Percentiles rank a stretch among this genome's conserved stretches.
These are phyloP conservation scores for Mortierella sp. DNA, from an alignment of 371 early-diverging fungal genomes.

Conservation along the genomic window DNA sequence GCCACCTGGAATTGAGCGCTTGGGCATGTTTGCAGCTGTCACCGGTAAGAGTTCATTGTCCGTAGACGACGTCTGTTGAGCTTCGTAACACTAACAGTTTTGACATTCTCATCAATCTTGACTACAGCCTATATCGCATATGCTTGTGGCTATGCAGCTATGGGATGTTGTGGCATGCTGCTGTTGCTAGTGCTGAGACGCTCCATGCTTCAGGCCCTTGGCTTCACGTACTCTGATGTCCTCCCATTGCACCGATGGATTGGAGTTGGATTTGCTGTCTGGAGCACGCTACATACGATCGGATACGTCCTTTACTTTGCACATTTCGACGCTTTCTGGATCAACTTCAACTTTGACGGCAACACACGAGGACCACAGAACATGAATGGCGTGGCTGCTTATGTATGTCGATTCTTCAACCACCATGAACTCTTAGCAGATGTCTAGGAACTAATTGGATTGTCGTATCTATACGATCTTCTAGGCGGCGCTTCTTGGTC, in stretches of 20 bases:
- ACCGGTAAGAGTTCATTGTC: conserved; percentile 15
- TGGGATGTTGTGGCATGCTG: conserved; percentile 35
- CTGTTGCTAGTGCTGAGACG: conserved; percentile 33
- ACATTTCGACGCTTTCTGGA: conserved; percentile 30
- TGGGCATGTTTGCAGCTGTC: conserved; percentile 21
- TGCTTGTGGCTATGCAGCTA: conserved; percentile 38
- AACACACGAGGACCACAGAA: conserved; percentile 43
- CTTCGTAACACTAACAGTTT: background rate
- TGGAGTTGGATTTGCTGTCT: conserved; percentile 29
- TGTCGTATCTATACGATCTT: too few species aligned
- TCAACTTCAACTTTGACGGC: conserved; percentile 42
- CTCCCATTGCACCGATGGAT: conserved; percentile 41
- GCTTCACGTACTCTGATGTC: conserved; percentile 41
- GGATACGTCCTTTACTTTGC: conserved; percentile 34
- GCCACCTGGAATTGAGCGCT: conserved; percentile 5
- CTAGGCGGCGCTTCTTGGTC: conserved; percentile 15
- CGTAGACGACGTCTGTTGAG: background rate
- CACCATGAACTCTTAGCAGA: too few species aligned
- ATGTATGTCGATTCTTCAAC: too few species aligned
- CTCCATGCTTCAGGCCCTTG: conserved; percentile 45
- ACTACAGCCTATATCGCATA: conserved; percentile 30
- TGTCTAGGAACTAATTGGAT: too few species aligned
- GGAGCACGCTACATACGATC: conserved; percentile 34
- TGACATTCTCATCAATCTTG: background rate
- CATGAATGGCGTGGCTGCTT: conserved; percentile 32